Conservation (phyloP, 2,329 filamentous ascomycete genomes). For the Coniochaeta pulveracea region DNA sequence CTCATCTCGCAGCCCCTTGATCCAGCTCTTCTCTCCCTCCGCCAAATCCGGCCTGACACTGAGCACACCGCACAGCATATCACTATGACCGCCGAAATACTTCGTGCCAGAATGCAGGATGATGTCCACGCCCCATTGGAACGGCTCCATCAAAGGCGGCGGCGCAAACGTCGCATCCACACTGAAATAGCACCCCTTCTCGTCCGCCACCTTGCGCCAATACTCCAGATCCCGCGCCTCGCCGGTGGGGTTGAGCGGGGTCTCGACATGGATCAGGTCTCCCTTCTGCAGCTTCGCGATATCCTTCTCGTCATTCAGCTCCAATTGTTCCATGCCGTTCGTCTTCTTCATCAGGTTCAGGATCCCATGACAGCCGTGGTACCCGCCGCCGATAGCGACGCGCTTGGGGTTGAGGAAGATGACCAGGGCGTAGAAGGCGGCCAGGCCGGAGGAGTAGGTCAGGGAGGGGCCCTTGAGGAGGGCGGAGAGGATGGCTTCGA, state of each 20-base stretch:
- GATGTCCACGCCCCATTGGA: constrained; percentile 68
- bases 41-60: constrained; percentile 42
- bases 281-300: constrained; percentile 57
- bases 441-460: constrained; percentile 75
- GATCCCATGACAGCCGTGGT: constrained; percentile 90
- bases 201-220: constrained; percentile 64
- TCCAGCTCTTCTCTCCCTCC: constrained; percentile 31
- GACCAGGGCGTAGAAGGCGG: constrained; percentile 79
- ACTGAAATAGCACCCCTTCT: constrained; percentile 61
- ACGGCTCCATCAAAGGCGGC: constrained; percentile 79
- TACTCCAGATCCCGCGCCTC: constrained; percentile 61
- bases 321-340: constrained; percentile 60
- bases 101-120: constrained; percentile 93
- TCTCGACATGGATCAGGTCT: constrained; percentile 86
- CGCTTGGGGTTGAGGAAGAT: constrained; percentile 74
- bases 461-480: constrained; percentile 60
- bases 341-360: constrained; percentile 64
- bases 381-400: constrained; percentile 72
- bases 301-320: constrained; percentile 39
- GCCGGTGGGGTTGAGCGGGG: constrained; percentile 84
- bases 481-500: constrained; percentile 70
- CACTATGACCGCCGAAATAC: constrained; percentile 91
- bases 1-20: constrained; percentile 51
- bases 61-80: constrained; percentile 82
- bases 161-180: constrained; percentile 92